Evolutionary conservation across 1,139 yeast species (phyloP).

Genomic region (Hemisphaericaspora xylofermentans): DNA sequence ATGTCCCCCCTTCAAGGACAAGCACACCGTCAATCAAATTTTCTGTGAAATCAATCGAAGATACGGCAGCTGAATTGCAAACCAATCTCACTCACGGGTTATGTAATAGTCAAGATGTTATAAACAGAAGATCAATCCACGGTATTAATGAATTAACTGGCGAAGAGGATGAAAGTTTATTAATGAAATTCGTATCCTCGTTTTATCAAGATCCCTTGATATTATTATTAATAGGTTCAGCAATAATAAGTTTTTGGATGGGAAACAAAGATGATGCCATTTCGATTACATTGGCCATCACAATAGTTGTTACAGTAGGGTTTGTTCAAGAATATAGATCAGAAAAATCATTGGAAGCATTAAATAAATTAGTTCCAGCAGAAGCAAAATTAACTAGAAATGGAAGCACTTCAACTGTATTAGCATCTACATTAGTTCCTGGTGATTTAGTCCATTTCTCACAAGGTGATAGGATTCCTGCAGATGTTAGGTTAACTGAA

Average conservation of each 20-base stretch:
- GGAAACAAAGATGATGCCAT: slow-evolving; percentile 93
- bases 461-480: slow-evolving; percentile 95
- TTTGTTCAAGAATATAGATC: slow-evolving; percentile 95
- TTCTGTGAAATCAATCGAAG: slow-evolving; percentile 58
- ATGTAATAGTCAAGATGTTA: slow-evolving; percentile 63
- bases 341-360: slow-evolving; percentile 88
- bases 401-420: slow-evolving; percentile 69
- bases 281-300: slow-evolving; percentile 81
- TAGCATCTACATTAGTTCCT: slow-evolving; percentile 86
- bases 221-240: slow-evolving; percentile 82
- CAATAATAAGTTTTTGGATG: slow-evolving; percentile 79
- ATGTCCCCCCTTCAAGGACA: slow-evolving; percentile 23
- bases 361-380: slow-evolving; percentile 89
- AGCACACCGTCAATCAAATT: slow-evolving; percentile 51
- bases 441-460: slow-evolving; percentile 88
- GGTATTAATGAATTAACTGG: slow-evolving; percentile 73
- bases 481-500: slow-evolving; percentile 78
- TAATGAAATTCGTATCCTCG: slow-evolving; percentile 68
- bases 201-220: slow-evolving; percentile 91
- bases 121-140: slow-evolving; percentile 66
- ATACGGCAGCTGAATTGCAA: slow-evolving; percentile 58
- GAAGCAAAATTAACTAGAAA: slow-evolving; percentile 86
- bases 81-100: slow-evolving; percentile 65
- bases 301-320: slow-evolving; percentile 91
- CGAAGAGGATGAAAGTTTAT: slow-evolving; percentile 74